Conservation (phyloP, 2,329 filamentous ascomycete species). For the Cladosporium sp. region DNA sequence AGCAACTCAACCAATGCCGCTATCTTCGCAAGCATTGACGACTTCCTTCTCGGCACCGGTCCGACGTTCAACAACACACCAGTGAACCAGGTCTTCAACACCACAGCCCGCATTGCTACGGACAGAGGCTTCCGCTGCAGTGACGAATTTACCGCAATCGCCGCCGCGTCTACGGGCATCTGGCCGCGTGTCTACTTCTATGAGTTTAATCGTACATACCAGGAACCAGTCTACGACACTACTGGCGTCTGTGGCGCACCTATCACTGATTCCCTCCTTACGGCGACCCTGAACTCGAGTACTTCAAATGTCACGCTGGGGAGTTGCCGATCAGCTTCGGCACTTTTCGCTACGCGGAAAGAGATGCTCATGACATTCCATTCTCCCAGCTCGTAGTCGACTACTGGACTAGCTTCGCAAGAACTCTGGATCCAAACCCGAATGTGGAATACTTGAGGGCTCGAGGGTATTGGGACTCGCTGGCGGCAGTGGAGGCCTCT, state of each 20-base stretch:
- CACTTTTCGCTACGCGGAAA: constrained; percentile 19
- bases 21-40: constrained; percentile 21
- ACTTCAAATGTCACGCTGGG: constrained; percentile 46
- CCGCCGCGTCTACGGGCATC: constrained; percentile 35
- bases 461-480: background rate
- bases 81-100: constrained; percentile 35
- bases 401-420: background rate
- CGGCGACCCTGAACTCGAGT: constrained; percentile 41
- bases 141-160: constrained; percentile 39
- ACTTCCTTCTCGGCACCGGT: constrained; percentile 23
- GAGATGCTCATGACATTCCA: background rate
- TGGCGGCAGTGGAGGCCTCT: background rate
- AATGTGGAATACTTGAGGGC: background rate
- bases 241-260: constrained; percentile 34
- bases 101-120: constrained; percentile 36
- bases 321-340: constrained; percentile 44
- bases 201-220: constrained; percentile 46
- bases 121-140: constrained; percentile 40
- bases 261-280: constrained; percentile 32
- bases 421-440: background rate
- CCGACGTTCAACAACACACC: constrained; percentile 20
- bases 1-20: background rate
- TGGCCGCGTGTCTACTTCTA: constrained; percentile 40
- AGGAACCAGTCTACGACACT: constrained; percentile 27
- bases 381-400: background rate